Evolutionary conservation across 2,329 filamentous ascomycete genomes (phyloP).

Genomic region (Podosphaera fusca): DNA sequence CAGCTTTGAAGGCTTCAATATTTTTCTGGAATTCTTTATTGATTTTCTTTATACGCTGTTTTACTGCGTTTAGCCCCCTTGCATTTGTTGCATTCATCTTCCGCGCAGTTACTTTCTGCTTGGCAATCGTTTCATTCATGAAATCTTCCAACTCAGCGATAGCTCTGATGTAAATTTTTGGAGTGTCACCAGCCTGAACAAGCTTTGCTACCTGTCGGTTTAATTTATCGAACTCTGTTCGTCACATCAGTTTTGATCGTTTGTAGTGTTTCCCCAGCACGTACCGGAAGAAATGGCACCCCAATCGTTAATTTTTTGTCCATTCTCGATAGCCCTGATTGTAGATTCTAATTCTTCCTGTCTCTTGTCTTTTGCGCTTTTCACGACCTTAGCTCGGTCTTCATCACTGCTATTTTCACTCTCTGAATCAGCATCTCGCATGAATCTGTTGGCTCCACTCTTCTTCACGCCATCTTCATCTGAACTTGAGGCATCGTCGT

Average conservation of each 20-base stretch:
- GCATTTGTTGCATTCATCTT: slow-evolving; percentile 97
- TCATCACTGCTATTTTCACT: slow-evolving; percentile 69
- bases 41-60: slow-evolving; percentile 97
- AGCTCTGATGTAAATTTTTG: slow-evolving; percentile 81
- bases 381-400: slow-evolving; percentile 66
- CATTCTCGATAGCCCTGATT: slow-evolving; percentile 84
- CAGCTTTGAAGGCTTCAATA: slow-evolving; percentile 64
- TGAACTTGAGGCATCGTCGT: slow-evolving; percentile 35
- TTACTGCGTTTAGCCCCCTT: slow-evolving; percentile 84
- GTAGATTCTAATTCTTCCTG: slow-evolving; percentile 80
- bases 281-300: slow-evolving; percentile 73
- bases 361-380: slow-evolving; percentile 96
- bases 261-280: not conserved
- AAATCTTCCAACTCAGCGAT: slow-evolving; percentile 84
- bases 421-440: slow-evolving; percentile 47
- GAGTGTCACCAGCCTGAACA: slow-evolving; percentile 50
- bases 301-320: slow-evolving; percentile 95
- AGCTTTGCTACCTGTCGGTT: slow-evolving; percentile 70
- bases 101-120: slow-evolving; percentile 88
- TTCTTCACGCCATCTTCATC: slow-evolving; percentile 40
- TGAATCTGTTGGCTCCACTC: slow-evolving; percentile 60
- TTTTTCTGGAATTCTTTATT: slow-evolving; percentile 83
- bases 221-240: slow-evolving; percentile 74
- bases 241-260: not conserved
- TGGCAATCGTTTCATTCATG: slow-evolving; percentile 80